These are phyloP conservation scores for Hyphodiscus hymeniophilus DNA, from an alignment of 495 filamentous ascomycete species.

Conservation along the genomic window DNA sequence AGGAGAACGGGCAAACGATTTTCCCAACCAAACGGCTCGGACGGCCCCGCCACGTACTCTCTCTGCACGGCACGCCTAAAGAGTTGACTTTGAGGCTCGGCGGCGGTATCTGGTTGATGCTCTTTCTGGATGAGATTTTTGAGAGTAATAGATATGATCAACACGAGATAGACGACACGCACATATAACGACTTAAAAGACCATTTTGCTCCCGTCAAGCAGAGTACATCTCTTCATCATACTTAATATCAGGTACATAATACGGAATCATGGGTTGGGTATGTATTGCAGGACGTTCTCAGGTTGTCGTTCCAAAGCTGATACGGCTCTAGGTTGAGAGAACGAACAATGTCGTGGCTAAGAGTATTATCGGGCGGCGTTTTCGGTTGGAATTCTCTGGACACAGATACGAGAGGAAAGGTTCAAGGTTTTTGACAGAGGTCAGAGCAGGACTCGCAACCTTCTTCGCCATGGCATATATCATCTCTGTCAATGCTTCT, in stretches of 20 bases:
- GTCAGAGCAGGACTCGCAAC: slow-evolving; percentile 70
- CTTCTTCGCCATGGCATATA: slow-evolving; percentile 84
- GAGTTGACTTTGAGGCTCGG: background rate
- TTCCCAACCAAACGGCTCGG: slow-evolving; percentile 1
- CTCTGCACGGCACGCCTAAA: too few relatives aligned
- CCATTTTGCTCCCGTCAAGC: background rate
- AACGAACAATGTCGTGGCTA: slow-evolving; percentile 24
- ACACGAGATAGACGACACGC: slow-evolving; percentile 4
- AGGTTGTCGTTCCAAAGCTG: background rate
- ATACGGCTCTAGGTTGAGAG: slow-evolving; percentile 19
- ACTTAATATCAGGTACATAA: slow-evolving; percentile 15
- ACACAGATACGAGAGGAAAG: slow-evolving; percentile 62
- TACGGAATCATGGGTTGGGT: slow-evolving; percentile 21
- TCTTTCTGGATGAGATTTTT: background rate
- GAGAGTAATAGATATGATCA: slow-evolving; percentile 3
- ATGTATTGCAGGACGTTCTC: background rate
- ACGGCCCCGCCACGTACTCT: background rate
- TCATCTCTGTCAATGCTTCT: slow-evolving; percentile 61
- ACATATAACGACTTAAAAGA: slow-evolving; percentile 13
- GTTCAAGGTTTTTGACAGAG: slow-evolving; percentile 71
- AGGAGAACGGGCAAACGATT: too few relatives aligned
- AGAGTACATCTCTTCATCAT: slow-evolving; percentile 6
- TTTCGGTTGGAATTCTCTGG: slow-evolving; percentile 69
- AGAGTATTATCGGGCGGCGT: slow-evolving; percentile 51
- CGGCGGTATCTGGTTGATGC: too few relatives aligned